Evolutionary conservation across 495 filamentous ascomycete genomes (phyloP), one percentile per base, ranked within the genome.

Genomic region (Neurospora sp.): DNA sequence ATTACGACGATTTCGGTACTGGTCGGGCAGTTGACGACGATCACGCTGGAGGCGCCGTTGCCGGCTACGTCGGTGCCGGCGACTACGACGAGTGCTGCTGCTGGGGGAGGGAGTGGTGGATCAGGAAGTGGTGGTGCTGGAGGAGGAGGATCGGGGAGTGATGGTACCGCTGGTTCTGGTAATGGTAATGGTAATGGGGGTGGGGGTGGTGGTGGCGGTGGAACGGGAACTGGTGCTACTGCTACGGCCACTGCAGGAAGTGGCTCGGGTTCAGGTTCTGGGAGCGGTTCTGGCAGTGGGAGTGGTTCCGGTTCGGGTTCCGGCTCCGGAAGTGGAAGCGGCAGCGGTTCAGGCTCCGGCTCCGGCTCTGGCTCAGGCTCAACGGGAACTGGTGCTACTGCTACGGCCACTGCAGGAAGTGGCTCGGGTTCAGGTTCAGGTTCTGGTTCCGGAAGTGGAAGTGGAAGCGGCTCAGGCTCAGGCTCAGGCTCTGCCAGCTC

Each of bases 1-100:
- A 76, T 81, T 44, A 80, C 81, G 1, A 81, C 83, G 8, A 76
- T 86, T 39, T 85, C 83, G 27, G 74, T 84, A 39, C 59, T 78
- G 48, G 72, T 73, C 59, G 78, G 74, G n/a, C 73, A 76, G 9
- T 76, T 72, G 12, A 78, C 80, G 20, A 84, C 79, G 4, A 74
- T 82, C 39, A 83, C 79, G 1, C 61, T 83, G 14, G 20, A 72
- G 41, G 70, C 41, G 6, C 40, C 78, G 40, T 72, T 72, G 22
- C 71, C 53, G 70, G 70, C 72, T 71, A 71, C 71, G 18, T 65
- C 61, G 70, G 61, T 68, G 65, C 16, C 75, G 69, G 27, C 75
- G 72, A 38, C 72, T 41, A 3, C 75, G 45, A 40, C 75, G 69
- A 65, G 44, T 27, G 14, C 39, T 12, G 42, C 41, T 69, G 22